Evolutionary conservation across 73 alveolate genomes (phyloP).

Genomic region (Durusdinium trenchii): DNA sequence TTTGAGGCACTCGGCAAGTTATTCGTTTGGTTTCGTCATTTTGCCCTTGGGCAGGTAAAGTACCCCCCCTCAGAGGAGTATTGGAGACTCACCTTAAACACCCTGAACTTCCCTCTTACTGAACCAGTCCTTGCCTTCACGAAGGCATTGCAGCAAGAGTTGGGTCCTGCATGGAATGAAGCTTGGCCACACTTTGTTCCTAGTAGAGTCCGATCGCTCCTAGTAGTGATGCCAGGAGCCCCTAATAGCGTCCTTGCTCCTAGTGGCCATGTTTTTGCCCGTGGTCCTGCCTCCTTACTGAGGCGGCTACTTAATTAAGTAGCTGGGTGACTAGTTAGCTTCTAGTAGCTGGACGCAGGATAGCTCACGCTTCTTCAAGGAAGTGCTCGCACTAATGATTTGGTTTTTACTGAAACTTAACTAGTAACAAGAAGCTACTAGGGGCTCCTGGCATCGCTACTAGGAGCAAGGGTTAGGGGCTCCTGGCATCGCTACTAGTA

Average conservation of each 20-base stretch:
- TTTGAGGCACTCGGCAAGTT: neutral
- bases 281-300: neutral
- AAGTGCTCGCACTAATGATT: too few relatives aligned
- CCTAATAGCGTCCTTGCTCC: neutral
- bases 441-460: too few relatives aligned
- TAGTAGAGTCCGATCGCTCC: neutral
- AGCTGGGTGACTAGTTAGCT: neutral
- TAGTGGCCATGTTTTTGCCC: neutral
- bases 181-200: neutral
- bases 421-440: too few relatives aligned
- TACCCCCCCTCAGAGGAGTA: neutral
- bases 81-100: neutral
- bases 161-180: slow-evolving; percentile 24
- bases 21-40: neutral
- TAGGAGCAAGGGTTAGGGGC: too few relatives aligned
- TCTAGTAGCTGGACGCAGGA: too few relatives aligned
- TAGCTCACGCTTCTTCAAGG: too few relatives aligned
- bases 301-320: neutral
- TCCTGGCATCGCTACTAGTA: too few relatives aligned
- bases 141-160: slow-evolving; percentile 39
- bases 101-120: neutral
- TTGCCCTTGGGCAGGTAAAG: neutral
- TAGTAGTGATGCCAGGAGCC: neutral
- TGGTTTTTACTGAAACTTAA: too few relatives aligned
- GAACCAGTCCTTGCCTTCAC: neutral